Conservation (phyloP, 169 alveolate species). For the Cryptosporidium bovis region DNA sequence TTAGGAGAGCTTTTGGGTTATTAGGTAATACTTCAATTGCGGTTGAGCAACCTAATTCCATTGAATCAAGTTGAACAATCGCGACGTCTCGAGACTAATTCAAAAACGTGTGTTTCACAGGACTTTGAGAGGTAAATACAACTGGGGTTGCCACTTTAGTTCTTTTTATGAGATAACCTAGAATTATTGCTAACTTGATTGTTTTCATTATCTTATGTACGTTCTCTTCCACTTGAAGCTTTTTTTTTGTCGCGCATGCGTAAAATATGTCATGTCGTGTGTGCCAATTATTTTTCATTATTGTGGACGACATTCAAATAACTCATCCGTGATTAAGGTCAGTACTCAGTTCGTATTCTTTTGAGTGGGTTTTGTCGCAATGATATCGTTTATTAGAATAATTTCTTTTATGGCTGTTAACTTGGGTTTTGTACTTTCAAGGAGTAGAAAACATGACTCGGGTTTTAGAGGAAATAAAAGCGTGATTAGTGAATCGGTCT, state of each 20-base stretch:
- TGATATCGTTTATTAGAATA: not conserved
- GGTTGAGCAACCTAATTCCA: no score
- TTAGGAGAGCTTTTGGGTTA: no score
- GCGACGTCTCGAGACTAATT: no score
- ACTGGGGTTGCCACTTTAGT: no score
- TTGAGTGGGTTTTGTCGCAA: not conserved
- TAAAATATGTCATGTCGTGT: slow-evolving; percentile 73
- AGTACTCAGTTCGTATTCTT: slow-evolving; percentile 6
- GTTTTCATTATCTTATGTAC: slow-evolving; percentile 4
- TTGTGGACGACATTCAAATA: slow-evolving; percentile 36
- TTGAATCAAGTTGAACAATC: no score
- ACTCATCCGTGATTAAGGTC: not conserved
- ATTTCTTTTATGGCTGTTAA: slow-evolving; percentile 5
- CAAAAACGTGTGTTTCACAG: no score
- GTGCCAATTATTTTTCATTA: slow-evolving; percentile 4
- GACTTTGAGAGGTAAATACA: no score
- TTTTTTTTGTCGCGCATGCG: slow-evolving; percentile 60
- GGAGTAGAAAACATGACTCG: slow-evolving; percentile 12
- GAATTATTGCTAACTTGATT: not conserved
- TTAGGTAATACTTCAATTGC: no score
- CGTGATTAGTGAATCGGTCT: not conserved
- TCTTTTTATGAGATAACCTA: no score
- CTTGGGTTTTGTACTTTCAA: slow-evolving; percentile 21
- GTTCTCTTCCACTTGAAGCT: slow-evolving; percentile 52
- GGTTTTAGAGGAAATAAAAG: slow-evolving; percentile 53